phyloP scores from a whole-genome alignment of 305 asterid species.

The Fraxinus sp. region DNA sequence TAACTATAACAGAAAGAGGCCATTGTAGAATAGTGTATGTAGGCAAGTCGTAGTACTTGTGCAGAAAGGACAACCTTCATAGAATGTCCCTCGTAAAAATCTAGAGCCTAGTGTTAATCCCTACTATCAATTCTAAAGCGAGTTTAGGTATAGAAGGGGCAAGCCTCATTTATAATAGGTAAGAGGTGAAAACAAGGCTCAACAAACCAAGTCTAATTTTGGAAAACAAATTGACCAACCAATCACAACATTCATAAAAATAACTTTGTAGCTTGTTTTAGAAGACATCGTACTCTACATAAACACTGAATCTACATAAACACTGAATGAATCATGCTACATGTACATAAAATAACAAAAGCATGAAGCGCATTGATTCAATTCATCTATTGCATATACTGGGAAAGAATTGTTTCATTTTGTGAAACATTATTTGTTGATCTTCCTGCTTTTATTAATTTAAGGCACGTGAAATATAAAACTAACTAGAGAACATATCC shows the following conservation, averaged over 20 bases:
- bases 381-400: background rate
- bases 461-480: background rate
- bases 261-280: background rate
- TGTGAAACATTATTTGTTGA: background rate
- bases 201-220: background rate
- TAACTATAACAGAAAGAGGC: background rate
- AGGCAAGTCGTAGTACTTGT: background rate
- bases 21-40: background rate
- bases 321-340: background rate
- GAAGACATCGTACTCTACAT: background rate
- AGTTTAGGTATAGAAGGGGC: background rate
- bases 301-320: background rate
- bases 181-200: background rate
- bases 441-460: background rate
- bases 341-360: background rate
- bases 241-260: background rate
- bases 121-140: background rate
- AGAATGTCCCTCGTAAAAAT: background rate
- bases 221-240: background rate
- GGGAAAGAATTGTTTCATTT: background rate
- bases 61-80: background rate
- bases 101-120: background rate
- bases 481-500: background rate
- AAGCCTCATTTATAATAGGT: background rate
- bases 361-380: background rate